Percentiles rank a stretch among this genome's conserved stretches.
These are phyloP conservation scores for Paramicrosporidium saccamoebae DNA, from an alignment of 371 early-diverging fungal genomes.

Conservation along the genomic window DNA sequence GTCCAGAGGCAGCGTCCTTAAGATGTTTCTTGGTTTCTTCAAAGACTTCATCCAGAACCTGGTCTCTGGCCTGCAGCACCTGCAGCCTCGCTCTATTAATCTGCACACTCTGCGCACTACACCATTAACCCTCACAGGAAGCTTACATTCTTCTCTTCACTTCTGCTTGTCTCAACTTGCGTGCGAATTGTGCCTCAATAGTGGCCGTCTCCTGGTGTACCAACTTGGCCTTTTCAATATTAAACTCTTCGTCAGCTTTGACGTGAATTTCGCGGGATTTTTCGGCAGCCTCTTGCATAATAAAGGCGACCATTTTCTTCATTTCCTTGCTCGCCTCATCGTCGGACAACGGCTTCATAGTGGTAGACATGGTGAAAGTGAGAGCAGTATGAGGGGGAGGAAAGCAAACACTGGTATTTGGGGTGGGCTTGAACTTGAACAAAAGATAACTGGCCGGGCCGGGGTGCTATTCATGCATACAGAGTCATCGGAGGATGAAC, in stretches of 20 bases:
- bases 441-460: too few species aligned
- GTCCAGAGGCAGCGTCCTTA: too few species aligned
- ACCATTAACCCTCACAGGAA: constrained; percentile 8
- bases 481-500: too few species aligned
- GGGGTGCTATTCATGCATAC: too few species aligned
- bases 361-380: constrained; percentile 1
- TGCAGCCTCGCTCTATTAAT: constrained; percentile 74
- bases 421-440: too few species aligned
- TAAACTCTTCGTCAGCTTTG: constrained; percentile 95
- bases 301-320: constrained; percentile 77
- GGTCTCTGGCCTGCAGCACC: constrained; percentile 55
- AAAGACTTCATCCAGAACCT: constrained; percentile 39
- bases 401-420: too few species aligned
- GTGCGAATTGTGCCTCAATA: constrained; percentile 2
- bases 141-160: too few species aligned
- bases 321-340: constrained; percentile 59
- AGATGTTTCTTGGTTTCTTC: too few species aligned
- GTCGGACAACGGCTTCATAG: constrained; percentile 39
- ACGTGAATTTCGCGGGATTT: constrained; percentile 91
- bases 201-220: constrained; percentile 3
- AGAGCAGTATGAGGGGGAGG: not conserved
- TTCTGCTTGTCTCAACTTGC: constrained; percentile 3
- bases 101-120: constrained; percentile 66
- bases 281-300: constrained; percentile 86
- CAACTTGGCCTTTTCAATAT: constrained; percentile 64